Base-by-base conservation (phyloP, 768 basidiomycete genomes). In the Termitomyces bulborhizus region DNA sequence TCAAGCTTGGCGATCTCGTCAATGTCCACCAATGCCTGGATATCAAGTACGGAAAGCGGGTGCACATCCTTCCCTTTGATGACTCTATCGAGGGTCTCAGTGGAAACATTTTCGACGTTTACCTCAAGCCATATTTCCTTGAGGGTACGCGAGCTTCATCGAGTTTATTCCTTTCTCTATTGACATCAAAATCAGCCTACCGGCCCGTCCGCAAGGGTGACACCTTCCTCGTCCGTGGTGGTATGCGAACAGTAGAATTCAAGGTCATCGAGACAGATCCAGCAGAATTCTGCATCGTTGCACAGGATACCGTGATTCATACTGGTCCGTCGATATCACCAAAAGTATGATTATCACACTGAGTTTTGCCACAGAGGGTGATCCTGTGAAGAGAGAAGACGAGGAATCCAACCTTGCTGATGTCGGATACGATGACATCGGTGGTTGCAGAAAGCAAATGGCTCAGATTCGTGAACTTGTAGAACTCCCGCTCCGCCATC, bases 401-500 rank as follows among this genome's bases (percentile, higher is more conserved):
- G 97, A 99, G 72, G 97, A 99, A 73, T 83, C 90, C 40, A 98
- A 95, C 72, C 82, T 99, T 29, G 87, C 84, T 65, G 97, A 96
- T 65, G 97, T 99, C 60, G 97, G 97, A 21, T 99, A 99, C 69
- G 97, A 99, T 66, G 97, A 99, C 66, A 95, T 99, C 63, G 97
- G 97, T 76, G 97, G 97, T 41, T 98, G 96, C 78, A 85, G 97
- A 66, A 99, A 99, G 70, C 97, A 99, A 72, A 93, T 98, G 89
- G 96, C 96, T 3, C 96, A 98, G 71, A 98, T 99, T 58, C 94
- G 97, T 72, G 97, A 98, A 78, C 86, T 99, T 39, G 97, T 98
- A 61, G 97, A 99, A 72, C 80, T 99, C 3, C 97, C 97, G 32
- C 82, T 98, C 42, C 93, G 97, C 56, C 97, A 99, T 73, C 97